Evolutionary conservation across 768 basidiomycete species (phyloP), one percentile per base, ranked within the genome.

Genomic region (Mycena alexandri): DNA sequence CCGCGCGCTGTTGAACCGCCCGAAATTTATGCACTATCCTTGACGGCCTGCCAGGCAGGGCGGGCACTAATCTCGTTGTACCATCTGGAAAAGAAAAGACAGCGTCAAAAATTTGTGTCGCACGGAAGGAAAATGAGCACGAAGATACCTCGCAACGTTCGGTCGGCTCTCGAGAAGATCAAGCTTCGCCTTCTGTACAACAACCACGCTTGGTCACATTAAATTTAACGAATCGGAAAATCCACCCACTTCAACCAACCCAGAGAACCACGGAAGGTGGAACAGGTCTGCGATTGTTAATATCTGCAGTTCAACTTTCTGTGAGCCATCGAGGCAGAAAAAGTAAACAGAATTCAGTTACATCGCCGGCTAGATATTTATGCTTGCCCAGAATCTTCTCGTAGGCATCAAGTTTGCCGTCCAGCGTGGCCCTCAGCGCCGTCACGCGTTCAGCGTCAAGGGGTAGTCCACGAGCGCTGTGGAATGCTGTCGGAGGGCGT

Each of bases 31-130:
- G 61, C 61, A 17, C 51, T 41, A 24, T 62, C 42, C 51, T 83
- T 81, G 21, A 85, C 83, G 1, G 80, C 81, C 64, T 72, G 67
- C 84, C 85, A 86, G 11, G 83, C 72, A 16, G 79, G 76, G 61
- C 83, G 78, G 17, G 79, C 72, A 21, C 78, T 75, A 61, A 86
- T 76, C 38, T 79, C 82, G 51, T 80, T 76, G 81, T 83, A 86
- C 84, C 85, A 86, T 58, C 84, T 81, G 64, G 19, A 13, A 2
- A 24, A 38, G 1, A 38, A 21, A 7, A 41, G n/a, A 22, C 21
- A 11, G 7, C 6, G 13, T 25, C n/a, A n/a, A 53, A 6, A n/a
- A 25, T 36, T 25, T 12, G 13, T 24, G 0, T 25, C 22, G 22
- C n/a, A n/a, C n/a, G n/a, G n/a, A n/a, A 42, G 78, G 76, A 12